Evolutionary conservation across 140 eudicot species (phyloP).

Genomic region (Senecio squalidus): DNA sequence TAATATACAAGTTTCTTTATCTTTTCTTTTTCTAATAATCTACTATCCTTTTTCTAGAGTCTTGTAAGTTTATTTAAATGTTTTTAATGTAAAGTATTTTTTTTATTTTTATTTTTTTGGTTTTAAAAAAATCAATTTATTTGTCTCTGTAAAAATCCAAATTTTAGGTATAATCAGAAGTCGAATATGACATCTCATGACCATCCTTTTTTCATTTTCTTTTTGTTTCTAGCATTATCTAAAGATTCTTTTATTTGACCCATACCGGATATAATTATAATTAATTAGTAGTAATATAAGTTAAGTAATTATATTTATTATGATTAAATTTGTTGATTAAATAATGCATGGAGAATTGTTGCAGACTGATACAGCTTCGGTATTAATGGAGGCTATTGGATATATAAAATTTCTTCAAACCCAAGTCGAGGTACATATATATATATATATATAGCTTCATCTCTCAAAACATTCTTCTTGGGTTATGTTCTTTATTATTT

Average conservation of each 20-base stretch:
- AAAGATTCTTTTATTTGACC: not conserved
- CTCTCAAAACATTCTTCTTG: conserved; percentile 33
- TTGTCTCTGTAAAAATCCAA: not conserved
- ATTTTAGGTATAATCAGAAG: not conserved
- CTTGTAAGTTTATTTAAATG: too few relatives aligned
- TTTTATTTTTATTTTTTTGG: not conserved
- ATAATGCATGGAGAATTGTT: conserved; percentile 24
- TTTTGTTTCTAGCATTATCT: not conserved
- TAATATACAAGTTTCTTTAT: too few relatives aligned
- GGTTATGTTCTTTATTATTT: conserved; percentile 13
- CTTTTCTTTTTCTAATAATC: too few relatives aligned
- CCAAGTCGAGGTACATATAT: conserved; percentile 75
- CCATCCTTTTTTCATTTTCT: not conserved
- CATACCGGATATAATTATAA: not conserved
- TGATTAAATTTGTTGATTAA: conserved; percentile 1
- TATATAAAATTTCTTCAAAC: conserved; percentile 90
- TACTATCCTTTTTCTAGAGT: too few relatives aligned
- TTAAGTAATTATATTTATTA: too few relatives aligned
- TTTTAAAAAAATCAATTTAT: not conserved
- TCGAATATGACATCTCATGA: not conserved
- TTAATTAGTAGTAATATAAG: too few relatives aligned
- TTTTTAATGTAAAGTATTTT: not conserved
- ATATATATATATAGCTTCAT: conserved; percentile 6
- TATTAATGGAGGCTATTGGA: conserved; percentile 91
- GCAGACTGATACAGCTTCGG: conserved; percentile 98